Base-by-base conservation (phyloP, 2,329 filamentous ascomycete species). In the Graphium sp. region DNA sequence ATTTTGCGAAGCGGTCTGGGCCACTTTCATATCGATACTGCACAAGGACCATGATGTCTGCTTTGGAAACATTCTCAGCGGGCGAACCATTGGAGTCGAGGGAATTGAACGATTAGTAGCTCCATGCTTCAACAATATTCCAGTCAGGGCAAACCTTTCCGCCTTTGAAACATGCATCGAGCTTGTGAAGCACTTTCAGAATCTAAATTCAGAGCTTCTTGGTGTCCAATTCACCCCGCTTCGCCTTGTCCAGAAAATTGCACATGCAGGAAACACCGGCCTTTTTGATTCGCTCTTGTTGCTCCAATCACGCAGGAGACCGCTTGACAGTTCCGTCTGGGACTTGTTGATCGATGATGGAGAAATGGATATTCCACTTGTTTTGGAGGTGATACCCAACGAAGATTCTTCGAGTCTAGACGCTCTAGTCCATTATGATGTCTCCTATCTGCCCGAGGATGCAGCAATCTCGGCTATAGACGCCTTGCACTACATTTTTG, bases 41-140 rank as follows among this genome's bases (percentile, higher is more conserved):
- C 60, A 73, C 3, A 46, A 58, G 2, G 53, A 56, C 5, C 45
- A 54, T 0, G 84, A 93, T 41, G 41, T 93, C 5, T 89, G 81
- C 46, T 93, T 94, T 42, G 85, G 87, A 1, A 89, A 82, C 40
- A 75, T 94, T 3, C 65, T 87, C 32, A 85, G 72, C 42, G 84
- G 85, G 2, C 71, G 85, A 6, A 75, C 73, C 1, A 45, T 81
- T 7, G 52, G 68, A 1, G 47, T 85, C 3, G 62, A 76, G 5
- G 66, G 64, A 0, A 56, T 87, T 8, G 73, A 85, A 21, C 57
- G 62, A 4, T 63, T 93, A 5, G 67, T 91, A n/a, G 83, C 81
- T 0, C 85, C 85, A 0, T 92, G 83, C 46, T 93, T 94, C 58
- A 94, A 93, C 44, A 92, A 85, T 0, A 52, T 93, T 9, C 83